Percentiles rank a stretch among this genome's conserved stretches.
Evolutionary conservation across 2,329 filamentous ascomycete genomes (phyloP).

Genomic region (Herpomyces periplanetae): DNA sequence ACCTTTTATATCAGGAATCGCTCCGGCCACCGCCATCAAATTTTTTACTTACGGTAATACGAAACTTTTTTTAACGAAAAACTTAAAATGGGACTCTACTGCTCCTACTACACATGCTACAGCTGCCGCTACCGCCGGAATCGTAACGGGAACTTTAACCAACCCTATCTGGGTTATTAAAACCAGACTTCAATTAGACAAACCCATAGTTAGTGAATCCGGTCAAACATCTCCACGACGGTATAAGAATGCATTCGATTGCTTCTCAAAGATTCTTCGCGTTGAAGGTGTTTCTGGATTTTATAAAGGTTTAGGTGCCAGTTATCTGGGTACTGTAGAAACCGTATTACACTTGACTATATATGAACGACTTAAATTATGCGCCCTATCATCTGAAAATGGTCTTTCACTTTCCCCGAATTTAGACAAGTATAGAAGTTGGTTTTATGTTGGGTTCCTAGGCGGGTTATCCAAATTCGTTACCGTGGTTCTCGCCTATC

Average conservation of each 20-base stretch:
- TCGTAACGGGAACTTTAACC: constrained; percentile 57
- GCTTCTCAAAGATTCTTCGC: constrained; percentile 36
- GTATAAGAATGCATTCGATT: constrained; percentile 64
- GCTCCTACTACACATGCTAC: constrained; percentile 35
- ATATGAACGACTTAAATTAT: constrained; percentile 61
- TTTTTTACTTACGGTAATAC: constrained; percentile 80
- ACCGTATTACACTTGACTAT: constrained; percentile 71
- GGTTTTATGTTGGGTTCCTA: constrained; percentile 35
- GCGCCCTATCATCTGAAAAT: constrained; percentile 22
- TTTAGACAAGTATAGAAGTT: constrained; percentile 36
- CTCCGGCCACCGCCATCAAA: constrained; percentile 62
- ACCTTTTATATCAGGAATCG: constrained; percentile 55
- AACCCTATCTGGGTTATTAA: constrained; percentile 94
- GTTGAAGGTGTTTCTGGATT: constrained; percentile 43
- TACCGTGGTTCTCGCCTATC: constrained; percentile 51
- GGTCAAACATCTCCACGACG: constrained; percentile 17
- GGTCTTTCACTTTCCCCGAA: constrained; percentile 12
- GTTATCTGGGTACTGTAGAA: constrained; percentile 62
- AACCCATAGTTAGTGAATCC: constrained; percentile 22
- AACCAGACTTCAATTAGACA: constrained; percentile 65
- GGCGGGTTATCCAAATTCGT: constrained; percentile 55
- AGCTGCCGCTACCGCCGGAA: constrained; percentile 34
- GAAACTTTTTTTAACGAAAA: constrained; percentile 36
- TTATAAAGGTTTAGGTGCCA: constrained; percentile 64
- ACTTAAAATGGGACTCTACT: constrained; percentile 27